Evolutionary conservation across 2,329 filamentous ascomycete species (phyloP).

Genomic region (Clonostachys rosea): DNA sequence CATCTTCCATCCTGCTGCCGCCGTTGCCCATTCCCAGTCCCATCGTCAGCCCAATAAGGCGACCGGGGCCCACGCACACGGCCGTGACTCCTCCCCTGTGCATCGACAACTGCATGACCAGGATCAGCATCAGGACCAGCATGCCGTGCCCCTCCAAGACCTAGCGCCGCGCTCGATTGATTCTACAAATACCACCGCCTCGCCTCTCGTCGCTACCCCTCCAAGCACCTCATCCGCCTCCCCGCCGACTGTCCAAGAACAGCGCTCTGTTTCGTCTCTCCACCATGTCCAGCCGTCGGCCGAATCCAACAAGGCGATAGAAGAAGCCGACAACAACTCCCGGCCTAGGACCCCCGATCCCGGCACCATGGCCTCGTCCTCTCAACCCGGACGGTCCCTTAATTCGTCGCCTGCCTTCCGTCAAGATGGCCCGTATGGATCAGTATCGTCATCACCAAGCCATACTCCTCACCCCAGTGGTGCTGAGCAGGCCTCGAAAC

Average conservation of each 20-base stretch:
- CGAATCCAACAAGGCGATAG: slow-evolving; percentile 3
- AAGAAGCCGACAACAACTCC: not conserved
- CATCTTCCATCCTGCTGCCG: slow-evolving; percentile 1
- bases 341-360: slow-evolving; percentile 1
- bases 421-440: slow-evolving; percentile 26
- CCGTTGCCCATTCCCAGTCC: not conserved
- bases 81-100: not conserved
- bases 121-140: not conserved
- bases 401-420: too few species aligned
- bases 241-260: not conserved
- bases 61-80: too few species aligned
- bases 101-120: slow-evolving; percentile 2
- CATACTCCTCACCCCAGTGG: too few species aligned
- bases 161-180: not conserved
- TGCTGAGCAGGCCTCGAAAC: too few species aligned
- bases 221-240: slow-evolving; percentile 1
- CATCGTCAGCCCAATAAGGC: not conserved
- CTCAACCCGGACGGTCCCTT: slow-evolving; percentile 1
- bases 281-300: slow-evolving; percentile 1
- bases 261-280: not conserved
- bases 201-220: slow-evolving; percentile 1
- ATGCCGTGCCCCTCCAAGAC: slow-evolving; percentile 2
- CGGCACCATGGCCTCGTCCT: slow-evolving; percentile 20
- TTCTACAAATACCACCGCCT: not conserved
- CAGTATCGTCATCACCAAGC: slow-evolving; percentile 15